Conservation (phyloP, 257 asterid genomes). For the Solanum habrochaites region DNA sequence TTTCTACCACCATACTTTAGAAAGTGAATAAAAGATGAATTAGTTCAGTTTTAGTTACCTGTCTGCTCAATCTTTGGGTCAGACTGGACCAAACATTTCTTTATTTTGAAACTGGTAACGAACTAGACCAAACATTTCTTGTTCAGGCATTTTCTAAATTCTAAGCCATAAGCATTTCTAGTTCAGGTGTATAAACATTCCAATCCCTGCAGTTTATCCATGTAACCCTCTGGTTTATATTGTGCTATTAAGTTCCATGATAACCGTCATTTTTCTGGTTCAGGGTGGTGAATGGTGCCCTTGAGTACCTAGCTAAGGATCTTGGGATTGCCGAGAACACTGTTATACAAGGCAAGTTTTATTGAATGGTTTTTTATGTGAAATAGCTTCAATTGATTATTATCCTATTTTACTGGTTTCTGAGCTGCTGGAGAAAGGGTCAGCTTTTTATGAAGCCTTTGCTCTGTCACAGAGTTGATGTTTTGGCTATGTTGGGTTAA, state of each 20-base stretch:
- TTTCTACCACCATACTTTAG: neutral
- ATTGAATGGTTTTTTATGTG: neutral
- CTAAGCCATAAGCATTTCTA: neutral
- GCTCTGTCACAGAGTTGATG: neutral
- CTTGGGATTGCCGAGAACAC: slow-evolving; percentile 73
- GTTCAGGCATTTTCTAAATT: neutral
- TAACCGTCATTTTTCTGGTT: slow-evolving; percentile 7
- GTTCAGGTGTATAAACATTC: neutral
- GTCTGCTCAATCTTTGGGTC: neutral
- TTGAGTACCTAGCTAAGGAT: slow-evolving; percentile 83
- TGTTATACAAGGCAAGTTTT: slow-evolving; percentile 65
- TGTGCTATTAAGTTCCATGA: neutral
- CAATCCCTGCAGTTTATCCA: neutral
- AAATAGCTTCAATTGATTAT: neutral
- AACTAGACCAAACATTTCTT: neutral
- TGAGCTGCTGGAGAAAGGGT: neutral
- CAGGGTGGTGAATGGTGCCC: slow-evolving; percentile 96
- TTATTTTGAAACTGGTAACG: no score
- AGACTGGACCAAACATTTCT: neutral
- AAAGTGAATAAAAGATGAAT: neutral
- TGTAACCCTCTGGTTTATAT: neutral
- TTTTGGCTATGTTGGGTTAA: neutral
- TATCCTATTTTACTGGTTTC: neutral
- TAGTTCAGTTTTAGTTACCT: neutral
- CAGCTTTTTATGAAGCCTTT: neutral